These are phyloP conservation scores for Protomyces inundatus DNA, from an alignment of 1,139 yeast genomes.

Conservation along the genomic window DNA sequence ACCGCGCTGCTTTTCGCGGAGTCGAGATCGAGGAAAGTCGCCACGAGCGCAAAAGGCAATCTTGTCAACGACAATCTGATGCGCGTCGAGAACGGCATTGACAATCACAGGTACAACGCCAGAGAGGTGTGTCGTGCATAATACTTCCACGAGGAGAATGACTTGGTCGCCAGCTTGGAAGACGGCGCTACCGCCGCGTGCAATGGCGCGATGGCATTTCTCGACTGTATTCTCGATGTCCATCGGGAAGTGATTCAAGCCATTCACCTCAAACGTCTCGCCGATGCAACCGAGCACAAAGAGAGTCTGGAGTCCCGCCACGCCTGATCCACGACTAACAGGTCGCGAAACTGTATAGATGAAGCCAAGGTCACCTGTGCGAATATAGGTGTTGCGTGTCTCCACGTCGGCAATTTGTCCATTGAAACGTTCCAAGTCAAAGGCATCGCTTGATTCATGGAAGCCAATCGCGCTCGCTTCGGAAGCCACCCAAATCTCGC, in stretches of 20 bases:
- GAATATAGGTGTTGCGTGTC: slow-evolving; percentile 56
- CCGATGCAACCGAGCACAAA: slow-evolving; percentile 81
- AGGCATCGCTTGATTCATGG: slow-evolving; percentile 48
- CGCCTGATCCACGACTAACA: slow-evolving; percentile 43
- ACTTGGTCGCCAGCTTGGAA: slow-evolving; percentile 80
- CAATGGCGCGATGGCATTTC: slow-evolving; percentile 55
- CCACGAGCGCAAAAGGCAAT: slow-evolving; percentile 71
- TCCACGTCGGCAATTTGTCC: slow-evolving; percentile 62
- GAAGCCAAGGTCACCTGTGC: slow-evolving; percentile 95
- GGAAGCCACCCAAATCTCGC: slow-evolving; percentile 94
- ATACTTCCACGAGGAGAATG: slow-evolving; percentile 69
- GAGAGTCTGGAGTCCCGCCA: slow-evolving; percentile 65
- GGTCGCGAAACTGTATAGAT: slow-evolving; percentile 61
- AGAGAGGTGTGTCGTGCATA: slow-evolving; percentile 47
- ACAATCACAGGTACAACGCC: slow-evolving; percentile 79
- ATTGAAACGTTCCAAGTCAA: slow-evolving; percentile 48
- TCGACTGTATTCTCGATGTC: slow-evolving; percentile 79
- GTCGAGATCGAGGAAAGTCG: slow-evolving; percentile 61
- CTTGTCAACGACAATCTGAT: slow-evolving; percentile 78
- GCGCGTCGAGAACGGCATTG: slow-evolving; percentile 70
- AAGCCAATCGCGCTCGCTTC: slow-evolving; percentile 71
- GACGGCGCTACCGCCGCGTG: slow-evolving; percentile 55
- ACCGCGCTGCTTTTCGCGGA: slow-evolving; percentile 73
- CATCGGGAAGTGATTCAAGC: slow-evolving; percentile 81
- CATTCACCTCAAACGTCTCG: slow-evolving; percentile 86